A percentile compares a stretch with the other conserved stretches of the same genome.
phyloP scores from a whole-genome alignment of 2,329 filamentous ascomycete genomes.

The Curvularia verruculosa region DNA sequence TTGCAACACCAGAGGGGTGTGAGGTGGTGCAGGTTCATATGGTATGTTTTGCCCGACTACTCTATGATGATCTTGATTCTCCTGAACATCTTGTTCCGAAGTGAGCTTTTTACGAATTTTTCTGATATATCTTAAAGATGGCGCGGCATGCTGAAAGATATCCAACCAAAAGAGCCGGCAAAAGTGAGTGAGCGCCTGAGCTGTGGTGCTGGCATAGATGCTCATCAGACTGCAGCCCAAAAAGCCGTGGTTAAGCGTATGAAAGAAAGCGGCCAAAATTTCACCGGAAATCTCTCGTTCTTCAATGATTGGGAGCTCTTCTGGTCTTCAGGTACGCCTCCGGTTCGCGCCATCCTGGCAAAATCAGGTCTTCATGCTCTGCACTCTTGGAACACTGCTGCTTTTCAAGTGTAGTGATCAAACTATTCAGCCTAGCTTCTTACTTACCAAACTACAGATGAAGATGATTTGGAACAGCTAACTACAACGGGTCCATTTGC shows the following conservation, averaged over 20 bases:
- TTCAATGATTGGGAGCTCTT: conserved; percentile 63
- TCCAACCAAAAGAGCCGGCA: conserved; percentile 59
- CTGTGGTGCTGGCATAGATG: not conserved
- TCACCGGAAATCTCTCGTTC: conserved; percentile 61
- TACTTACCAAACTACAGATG: conserved; percentile 31
- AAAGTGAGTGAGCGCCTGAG: conserved; percentile 49
- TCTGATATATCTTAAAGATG: conserved; percentile 50
- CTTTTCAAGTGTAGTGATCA: not conserved
- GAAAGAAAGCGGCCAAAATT: conserved; percentile 46
- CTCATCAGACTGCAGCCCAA: conserved; percentile 50
- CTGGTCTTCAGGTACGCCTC: conserved; percentile 48
- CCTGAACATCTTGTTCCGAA: too few relatives aligned
- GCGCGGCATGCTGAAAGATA: conserved; percentile 65
- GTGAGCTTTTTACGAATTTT: not conserved
- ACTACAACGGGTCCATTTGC: conserved; percentile 63
- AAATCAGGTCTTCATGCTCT: not conserved
- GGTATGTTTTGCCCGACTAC: conserved; percentile 46
- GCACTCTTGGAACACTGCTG: not conserved
- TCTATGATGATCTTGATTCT: not conserved
- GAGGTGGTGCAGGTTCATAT: conserved; percentile 64
- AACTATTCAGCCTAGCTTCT: not conserved
- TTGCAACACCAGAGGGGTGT: conserved; percentile 57
- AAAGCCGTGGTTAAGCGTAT: conserved; percentile 57
- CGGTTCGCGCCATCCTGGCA: too few relatives aligned
- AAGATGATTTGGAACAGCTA: conserved; percentile 58